Percentiles rank a stretch among this genome's conserved stretches.
phyloP scores from a whole-genome alignment of 495 filamentous ascomycete species.

The Parachaetomium inaequale region DNA sequence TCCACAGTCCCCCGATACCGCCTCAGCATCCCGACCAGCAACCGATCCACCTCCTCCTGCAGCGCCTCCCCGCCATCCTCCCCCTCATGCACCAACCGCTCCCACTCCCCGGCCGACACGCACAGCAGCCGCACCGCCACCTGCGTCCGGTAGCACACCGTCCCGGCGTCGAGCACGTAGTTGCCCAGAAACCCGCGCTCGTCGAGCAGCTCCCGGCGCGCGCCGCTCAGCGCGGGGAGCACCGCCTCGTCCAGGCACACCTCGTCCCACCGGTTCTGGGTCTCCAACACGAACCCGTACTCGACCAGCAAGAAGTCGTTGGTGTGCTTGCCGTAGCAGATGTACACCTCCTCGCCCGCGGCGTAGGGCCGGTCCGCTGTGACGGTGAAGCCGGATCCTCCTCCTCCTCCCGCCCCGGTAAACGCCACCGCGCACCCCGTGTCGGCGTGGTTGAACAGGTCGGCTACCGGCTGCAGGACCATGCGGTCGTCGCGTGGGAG shows the following conservation, averaged over 20 bases:
- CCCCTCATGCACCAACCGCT: constrained; percentile 34
- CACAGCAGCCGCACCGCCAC: constrained; percentile 57
- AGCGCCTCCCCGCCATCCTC: constrained; percentile 38
- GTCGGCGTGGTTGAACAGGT: constrained; percentile 77
- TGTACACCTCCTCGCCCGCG: constrained; percentile 68
- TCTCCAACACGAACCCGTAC: constrained; percentile 70
- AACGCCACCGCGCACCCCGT: constrained; percentile 62
- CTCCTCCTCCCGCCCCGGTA: no score
- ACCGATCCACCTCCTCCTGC: constrained; percentile 30
- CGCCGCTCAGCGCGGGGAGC: constrained; percentile 47
- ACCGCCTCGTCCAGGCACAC: constrained; percentile 66
- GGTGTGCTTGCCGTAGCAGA: constrained; percentile 74
- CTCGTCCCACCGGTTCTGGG: constrained; percentile 64
- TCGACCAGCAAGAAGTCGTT: constrained; percentile 82
- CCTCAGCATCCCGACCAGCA: constrained; percentile 26
- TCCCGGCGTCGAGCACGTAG: constrained; percentile 59
- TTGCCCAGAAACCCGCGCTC: constrained; percentile 62
- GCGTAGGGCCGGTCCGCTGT: constrained; percentile 52
- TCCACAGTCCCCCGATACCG: constrained; percentile 21
- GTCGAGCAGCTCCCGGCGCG: constrained; percentile 51
- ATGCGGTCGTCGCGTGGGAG: constrained; percentile 64
- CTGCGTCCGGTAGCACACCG: constrained; percentile 68
- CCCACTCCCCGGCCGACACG: constrained; percentile 36
- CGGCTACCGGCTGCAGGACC: constrained; percentile 78
- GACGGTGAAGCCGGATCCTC: constrained; percentile 64